phyloP scores from a whole-genome alignment of 1,284 basidiomycete genomes.

The Kwoniella shivajii region DNA sequence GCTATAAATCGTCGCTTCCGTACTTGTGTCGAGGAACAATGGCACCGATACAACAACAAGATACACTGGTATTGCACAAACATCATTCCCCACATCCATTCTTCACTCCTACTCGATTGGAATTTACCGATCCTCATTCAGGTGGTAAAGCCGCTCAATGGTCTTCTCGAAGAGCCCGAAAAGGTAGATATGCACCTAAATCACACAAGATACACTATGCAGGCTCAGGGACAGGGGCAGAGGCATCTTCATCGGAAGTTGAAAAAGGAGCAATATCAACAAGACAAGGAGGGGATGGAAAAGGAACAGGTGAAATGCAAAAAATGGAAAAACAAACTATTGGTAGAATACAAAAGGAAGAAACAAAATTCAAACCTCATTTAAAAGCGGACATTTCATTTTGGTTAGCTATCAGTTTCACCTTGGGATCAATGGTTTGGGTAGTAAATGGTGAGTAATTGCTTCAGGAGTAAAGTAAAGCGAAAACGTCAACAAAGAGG shows the following conservation, averaged over 20 bases:
- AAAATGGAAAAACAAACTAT: constrained; percentile 21
- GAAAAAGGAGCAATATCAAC: neutral
- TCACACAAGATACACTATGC: constrained; percentile 22
- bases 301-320: constrained; percentile 16
- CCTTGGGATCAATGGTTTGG: constrained; percentile 59
- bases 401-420: constrained; percentile 48
- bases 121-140: constrained; percentile 15
- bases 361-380: constrained; percentile 29
- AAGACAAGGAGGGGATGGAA: constrained; percentile 21
- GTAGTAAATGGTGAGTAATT: constrained; percentile 58
- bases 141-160: constrained; percentile 7
- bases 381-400: constrained; percentile 37
- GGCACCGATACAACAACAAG: neutral
- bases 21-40: neutral
- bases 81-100: constrained; percentile 24
- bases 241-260: neutral
- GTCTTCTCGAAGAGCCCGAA: constrained; percentile 35
- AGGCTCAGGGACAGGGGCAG: too few species aligned
- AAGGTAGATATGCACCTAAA: constrained; percentile 33
- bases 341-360: constrained; percentile 17
- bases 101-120: constrained; percentile 27
- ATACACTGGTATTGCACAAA: constrained; percentile 10
- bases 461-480: too few species aligned
- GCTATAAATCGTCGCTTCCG: too few species aligned
- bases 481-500: neutral